These are phyloP conservation scores for Entonaema liquescens DNA, from an alignment of 495 filamentous ascomycete genomes.

Conservation along the genomic window DNA sequence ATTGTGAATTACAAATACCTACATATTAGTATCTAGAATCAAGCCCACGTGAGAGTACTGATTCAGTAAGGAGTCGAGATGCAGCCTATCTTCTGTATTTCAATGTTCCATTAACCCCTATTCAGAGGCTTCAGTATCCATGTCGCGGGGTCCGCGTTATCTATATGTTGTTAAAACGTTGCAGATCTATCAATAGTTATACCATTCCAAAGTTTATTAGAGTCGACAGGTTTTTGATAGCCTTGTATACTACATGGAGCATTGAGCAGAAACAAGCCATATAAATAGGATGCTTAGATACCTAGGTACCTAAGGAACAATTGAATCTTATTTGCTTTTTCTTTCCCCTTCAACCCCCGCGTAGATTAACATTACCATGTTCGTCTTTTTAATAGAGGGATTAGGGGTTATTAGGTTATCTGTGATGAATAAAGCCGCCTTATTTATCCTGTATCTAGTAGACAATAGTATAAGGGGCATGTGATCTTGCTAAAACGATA, in stretches of 20 bases:
- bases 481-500: background rate
- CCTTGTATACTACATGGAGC: too few relatives aligned
- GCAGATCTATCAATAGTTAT: too few relatives aligned
- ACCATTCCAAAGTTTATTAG: too few relatives aligned
- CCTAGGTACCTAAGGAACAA: background rate
- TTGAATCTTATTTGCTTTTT: background rate
- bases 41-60: background rate
- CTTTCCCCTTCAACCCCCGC: background rate
- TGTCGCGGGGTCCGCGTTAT: too few relatives aligned
- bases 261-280: too few relatives aligned
- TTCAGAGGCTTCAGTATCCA: background rate
- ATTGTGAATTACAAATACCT: background rate
- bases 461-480: background rate
- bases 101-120: background rate
- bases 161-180: too few relatives aligned
- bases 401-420: background rate
- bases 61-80: background rate
- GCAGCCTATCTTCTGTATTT: background rate
- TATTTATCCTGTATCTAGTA: background rate
- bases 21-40: background rate
- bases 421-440: background rate
- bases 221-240: too few relatives aligned
- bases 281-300: too few relatives aligned
- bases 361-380: background rate
- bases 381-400: background rate